Percentiles rank a stretch among this genome's conserved stretches.
These are phyloP conservation scores for Chaetomium sp. DNA, from an alignment of 2,329 filamentous ascomycete genomes.

Conservation along the genomic window DNA sequence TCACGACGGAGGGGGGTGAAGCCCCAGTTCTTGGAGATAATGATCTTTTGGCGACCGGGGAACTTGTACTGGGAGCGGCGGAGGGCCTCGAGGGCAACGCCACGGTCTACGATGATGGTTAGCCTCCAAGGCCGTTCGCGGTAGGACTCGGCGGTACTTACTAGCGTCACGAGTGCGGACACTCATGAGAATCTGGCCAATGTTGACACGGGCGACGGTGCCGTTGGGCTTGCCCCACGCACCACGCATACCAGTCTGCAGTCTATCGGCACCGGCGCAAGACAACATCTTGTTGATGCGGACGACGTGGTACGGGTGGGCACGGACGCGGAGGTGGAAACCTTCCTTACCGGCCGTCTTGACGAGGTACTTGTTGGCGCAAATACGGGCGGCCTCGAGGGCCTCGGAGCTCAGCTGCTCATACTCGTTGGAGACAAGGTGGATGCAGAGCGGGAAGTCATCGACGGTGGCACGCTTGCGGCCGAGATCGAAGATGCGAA, in stretches of 20 bases:
- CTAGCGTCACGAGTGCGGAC: conserved; percentile 94
- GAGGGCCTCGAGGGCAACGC: conserved; percentile 94
- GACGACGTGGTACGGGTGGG: conserved; percentile 99
- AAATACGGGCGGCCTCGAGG: conserved; percentile 99
- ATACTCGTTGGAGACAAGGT: conserved; percentile 99
- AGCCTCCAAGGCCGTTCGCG: not conserved
- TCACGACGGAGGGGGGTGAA: conserved; percentile 98
- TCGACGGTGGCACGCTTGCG: conserved; percentile 98
- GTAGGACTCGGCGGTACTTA: conserved; percentile 49
- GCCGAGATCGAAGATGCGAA: conserved; percentile 98
- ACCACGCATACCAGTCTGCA: conserved; percentile 99
- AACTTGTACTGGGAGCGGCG: conserved; percentile 99
- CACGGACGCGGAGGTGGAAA: conserved; percentile 77
- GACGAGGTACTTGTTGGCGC: conserved; percentile 97
- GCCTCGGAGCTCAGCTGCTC: conserved; percentile 99
- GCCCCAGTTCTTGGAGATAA: conserved; percentile 99
- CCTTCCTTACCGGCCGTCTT: conserved; percentile 72
- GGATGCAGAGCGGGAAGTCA: conserved; percentile 98
- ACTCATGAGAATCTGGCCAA: conserved; percentile 97
- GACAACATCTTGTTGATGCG: conserved; percentile 99
- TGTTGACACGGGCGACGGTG: conserved; percentile 99
- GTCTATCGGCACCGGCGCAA: conserved; percentile 99
- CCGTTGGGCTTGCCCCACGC: conserved; percentile 99
- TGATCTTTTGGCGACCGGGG: conserved; percentile 99
- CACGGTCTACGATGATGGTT: conserved; percentile 64